Conservation (phyloP, 1,284 basidiomycete genomes). For the Rhodotorula sp. region DNA sequence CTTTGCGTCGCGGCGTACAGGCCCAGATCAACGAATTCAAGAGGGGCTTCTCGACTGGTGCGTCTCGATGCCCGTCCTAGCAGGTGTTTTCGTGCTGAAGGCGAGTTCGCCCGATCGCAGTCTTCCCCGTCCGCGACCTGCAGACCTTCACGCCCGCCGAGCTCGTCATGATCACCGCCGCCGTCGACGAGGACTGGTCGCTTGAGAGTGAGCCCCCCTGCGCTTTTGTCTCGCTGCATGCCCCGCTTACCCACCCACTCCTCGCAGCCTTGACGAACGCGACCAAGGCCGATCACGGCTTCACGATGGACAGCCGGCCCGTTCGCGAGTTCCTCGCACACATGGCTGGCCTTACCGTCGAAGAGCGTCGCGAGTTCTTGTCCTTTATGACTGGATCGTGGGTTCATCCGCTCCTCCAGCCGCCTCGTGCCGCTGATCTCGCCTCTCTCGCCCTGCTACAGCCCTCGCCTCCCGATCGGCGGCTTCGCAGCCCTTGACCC, state of each 20-base stretch:
- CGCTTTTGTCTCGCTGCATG: background rate
- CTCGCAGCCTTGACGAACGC: constrained; percentile 75
- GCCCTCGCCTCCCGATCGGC: constrained; percentile 63
- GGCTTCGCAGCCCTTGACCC: constrained; percentile 95
- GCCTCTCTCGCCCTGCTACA: background rate
- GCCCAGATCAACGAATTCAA: constrained; percentile 49
- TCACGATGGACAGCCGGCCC: constrained; percentile 86
- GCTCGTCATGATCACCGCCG: constrained; percentile 88
- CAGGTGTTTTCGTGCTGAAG: background rate
- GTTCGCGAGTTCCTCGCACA: constrained; percentile 82
- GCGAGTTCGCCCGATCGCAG: constrained; percentile 59
- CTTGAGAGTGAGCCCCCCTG: constrained; percentile 68
- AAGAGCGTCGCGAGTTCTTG: constrained; percentile 78
- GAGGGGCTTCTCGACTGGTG: constrained; percentile 47
- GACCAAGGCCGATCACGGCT: constrained; percentile 97
- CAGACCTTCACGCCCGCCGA: constrained; percentile 92
- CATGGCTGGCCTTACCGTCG: constrained; percentile 74
- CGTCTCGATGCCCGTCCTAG: constrained; percentile 54
- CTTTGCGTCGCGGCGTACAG: constrained; percentile 46
- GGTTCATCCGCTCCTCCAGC: constrained; percentile 5
- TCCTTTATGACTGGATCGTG: constrained; percentile 94
- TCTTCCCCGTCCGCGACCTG: constrained; percentile 87
- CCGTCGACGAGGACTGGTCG: constrained; percentile 92
- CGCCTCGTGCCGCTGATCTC: background rate
- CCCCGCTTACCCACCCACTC: background rate